Conservation (phyloP, 805 yeast genomes). For the Dipodascopsis uninucleata region DNA sequence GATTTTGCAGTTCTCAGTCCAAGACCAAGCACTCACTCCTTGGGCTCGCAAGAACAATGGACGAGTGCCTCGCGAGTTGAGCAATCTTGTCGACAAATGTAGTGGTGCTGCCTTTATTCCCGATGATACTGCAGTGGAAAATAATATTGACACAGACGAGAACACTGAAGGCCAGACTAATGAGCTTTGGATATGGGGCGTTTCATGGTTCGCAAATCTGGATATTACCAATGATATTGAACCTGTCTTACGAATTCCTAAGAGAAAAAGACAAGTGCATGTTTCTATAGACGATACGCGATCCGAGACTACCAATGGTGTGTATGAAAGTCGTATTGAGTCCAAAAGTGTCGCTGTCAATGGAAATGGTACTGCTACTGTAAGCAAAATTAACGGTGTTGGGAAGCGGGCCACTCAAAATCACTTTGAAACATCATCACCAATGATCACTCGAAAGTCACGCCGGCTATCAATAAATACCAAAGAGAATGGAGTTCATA, state of each 20-base stretch:
- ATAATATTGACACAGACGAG: not conserved
- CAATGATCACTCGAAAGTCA: no score
- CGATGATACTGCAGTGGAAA: constrained; percentile 30
- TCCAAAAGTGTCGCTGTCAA: no score
- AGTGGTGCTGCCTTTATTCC: constrained; percentile 61
- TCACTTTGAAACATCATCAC: no score
- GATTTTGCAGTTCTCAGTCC: constrained; percentile 61
- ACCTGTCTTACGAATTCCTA: constrained; percentile 32
- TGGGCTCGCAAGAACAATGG: constrained; percentile 84
- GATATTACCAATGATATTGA: constrained; percentile 57
- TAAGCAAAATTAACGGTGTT: no score
- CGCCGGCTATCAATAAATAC: no score
- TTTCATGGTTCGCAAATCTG: constrained; percentile 73
- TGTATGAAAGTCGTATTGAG: no score
- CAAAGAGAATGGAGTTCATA: no score
- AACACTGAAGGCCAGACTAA: constrained; percentile 8
- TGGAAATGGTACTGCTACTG: no score
- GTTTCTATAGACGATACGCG: no score
- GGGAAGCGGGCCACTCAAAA: no score
- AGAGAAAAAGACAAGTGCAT: constrained; percentile 46
- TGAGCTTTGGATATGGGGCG: constrained; percentile 82
- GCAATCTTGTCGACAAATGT: constrained; percentile 59
- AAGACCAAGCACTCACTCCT: constrained; percentile 44
- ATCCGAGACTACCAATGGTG: no score
- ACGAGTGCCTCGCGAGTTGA: constrained; percentile 62